phyloP scores from a whole-genome alignment of 495 filamentous ascomycete genomes.

The Daldinia childiae region DNA sequence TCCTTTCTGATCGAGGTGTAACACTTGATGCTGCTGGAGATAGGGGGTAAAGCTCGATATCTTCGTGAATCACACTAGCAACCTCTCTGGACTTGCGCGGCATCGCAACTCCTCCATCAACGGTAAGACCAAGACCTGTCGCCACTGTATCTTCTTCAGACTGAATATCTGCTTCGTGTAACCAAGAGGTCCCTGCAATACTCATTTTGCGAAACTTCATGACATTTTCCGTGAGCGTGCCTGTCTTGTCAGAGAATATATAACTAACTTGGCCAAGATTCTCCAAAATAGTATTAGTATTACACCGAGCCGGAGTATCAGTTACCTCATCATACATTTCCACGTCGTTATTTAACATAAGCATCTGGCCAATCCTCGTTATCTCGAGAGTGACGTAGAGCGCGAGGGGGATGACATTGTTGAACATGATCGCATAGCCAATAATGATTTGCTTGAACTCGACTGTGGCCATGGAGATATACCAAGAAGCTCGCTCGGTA shows the following conservation, averaged over 20 bases:
- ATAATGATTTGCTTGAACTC: constrained; percentile 80
- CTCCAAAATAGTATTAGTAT: constrained; percentile 92
- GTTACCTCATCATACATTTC: constrained; percentile 90
- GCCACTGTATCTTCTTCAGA: constrained; percentile 42
- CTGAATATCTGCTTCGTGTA: constrained; percentile 79
- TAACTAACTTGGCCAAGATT: constrained; percentile 91
- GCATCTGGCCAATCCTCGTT: constrained; percentile 86
- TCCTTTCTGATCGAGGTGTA: constrained; percentile 35
- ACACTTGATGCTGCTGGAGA: constrained; percentile 33
- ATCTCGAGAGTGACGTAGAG: constrained; percentile 92
- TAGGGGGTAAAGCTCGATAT: constrained; percentile 44
- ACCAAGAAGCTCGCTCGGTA: constrained; percentile 75
- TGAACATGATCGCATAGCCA: constrained; percentile 90
- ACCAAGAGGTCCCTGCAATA: constrained; percentile 84
- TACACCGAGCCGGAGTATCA: constrained; percentile 84
- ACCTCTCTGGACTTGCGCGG: constrained; percentile 38
- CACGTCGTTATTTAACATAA: constrained; percentile 74
- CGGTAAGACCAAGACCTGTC: constrained; percentile 12
- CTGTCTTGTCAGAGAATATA: constrained; percentile 94
- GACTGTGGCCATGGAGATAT: constrained; percentile 73
- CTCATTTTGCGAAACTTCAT: constrained; percentile 94
- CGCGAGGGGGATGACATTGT: constrained; percentile 89
- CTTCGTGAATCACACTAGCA: constrained; percentile 42
- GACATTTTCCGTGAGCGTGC: constrained; percentile 89
- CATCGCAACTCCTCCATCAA: constrained; percentile 10